phyloP scores from a whole-genome alignment of 495 filamentous ascomycete genomes.

The Trichoderma virens region DNA sequence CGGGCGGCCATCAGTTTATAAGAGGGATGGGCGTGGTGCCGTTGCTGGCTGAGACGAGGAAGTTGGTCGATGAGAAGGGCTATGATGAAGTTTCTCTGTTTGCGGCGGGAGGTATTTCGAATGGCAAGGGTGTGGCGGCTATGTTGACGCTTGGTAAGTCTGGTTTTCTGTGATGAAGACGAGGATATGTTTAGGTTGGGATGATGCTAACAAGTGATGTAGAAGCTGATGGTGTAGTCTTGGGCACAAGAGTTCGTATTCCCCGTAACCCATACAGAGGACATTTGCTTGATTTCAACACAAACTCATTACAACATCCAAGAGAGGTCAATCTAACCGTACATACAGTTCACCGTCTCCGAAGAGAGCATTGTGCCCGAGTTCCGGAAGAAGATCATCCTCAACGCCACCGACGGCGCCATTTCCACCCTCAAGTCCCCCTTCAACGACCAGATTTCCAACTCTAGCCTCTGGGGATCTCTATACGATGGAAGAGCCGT shows the following conservation, averaged over 20 bases:
- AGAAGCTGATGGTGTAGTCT: constrained; percentile 48
- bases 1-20: constrained; percentile 65
- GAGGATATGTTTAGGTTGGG: not conserved
- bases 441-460: constrained; percentile 63
- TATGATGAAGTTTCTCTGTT: constrained; percentile 45
- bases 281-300: constrained; percentile 1
- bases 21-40: constrained; percentile 47
- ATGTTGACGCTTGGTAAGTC: constrained; percentile 51
- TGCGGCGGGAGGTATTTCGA: constrained; percentile 66
- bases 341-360: constrained; percentile 49
- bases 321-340: not conserved
- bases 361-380: constrained; percentile 52
- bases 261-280: not conserved
- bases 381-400: constrained; percentile 53
- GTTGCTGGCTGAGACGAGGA: constrained; percentile 36
- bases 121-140: constrained; percentile 58
- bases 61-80: constrained; percentile 36
- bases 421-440: constrained; percentile 53
- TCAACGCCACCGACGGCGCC: constrained; percentile 57
- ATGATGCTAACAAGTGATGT: constrained; percentile 5
- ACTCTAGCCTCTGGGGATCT: constrained; percentile 57
- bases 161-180: not conserved
- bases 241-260: constrained; percentile 57
- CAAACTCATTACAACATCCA: not conserved
- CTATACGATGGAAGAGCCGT: constrained; percentile 59